These are phyloP conservation scores for Hygrophila difformis DNA, from an alignment of 257 asterid species.

Conservation along the genomic window DNA sequence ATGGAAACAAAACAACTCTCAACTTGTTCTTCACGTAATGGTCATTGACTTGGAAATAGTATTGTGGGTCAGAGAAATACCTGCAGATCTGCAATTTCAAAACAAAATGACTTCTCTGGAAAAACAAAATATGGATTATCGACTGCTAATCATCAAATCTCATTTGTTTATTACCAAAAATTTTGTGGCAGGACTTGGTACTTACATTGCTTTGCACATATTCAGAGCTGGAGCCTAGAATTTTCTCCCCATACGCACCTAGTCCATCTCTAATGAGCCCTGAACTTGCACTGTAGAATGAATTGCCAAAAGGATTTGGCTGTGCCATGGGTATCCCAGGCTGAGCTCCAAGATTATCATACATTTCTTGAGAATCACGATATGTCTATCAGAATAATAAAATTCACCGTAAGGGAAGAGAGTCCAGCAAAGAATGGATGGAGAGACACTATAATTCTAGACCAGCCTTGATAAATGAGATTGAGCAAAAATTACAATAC, in stretches of 20 bases:
- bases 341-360: constrained; percentile 36
- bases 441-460: no score
- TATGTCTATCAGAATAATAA: not conserved
- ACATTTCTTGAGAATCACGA: constrained; percentile 24
- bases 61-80: constrained; percentile 52
- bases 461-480: no score
- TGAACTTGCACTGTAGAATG: constrained; percentile 40
- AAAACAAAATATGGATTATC: not conserved
- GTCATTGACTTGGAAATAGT: constrained; percentile 59
- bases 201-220: constrained; percentile 56
- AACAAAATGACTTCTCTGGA: no score
- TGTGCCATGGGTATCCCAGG: constrained; percentile 27
- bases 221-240: constrained; percentile 54
- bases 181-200: not conserved
- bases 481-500: no score
- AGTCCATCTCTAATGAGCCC: constrained; percentile 46
- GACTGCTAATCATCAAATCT: not conserved
- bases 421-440: not conserved
- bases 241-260: constrained; percentile 47
- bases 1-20: constrained; percentile 51
- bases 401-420: not conserved
- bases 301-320: constrained; percentile 39
- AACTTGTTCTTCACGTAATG: constrained; percentile 48
- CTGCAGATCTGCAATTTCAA: constrained; percentile 43
- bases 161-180: no score